Conservation (phyloP, 116 monocot species). For the Iris pallida region DNA sequence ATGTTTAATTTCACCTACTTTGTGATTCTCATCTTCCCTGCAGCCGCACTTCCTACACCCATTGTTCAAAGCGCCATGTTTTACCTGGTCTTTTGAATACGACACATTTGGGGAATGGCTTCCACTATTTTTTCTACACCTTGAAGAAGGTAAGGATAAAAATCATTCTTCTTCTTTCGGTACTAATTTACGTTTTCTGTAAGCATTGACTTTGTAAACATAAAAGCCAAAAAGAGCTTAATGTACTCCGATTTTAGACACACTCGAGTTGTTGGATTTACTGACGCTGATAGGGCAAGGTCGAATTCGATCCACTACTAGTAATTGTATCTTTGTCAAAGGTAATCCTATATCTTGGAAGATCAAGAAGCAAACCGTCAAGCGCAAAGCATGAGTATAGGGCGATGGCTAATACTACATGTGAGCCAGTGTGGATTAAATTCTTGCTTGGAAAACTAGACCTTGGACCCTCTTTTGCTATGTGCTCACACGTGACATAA, state of each 20-base stretch:
- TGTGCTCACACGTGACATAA: too few species aligned
- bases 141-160: slow-evolving; percentile 62
- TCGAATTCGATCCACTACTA: too few species aligned
- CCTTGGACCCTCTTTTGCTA: too few species aligned
- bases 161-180: background rate
- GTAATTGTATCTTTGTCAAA: background rate
- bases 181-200: too few species aligned
- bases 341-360: background rate
- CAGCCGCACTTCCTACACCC: slow-evolving; percentile 92
- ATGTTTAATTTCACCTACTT: background rate
- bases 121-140: slow-evolving; percentile 91
- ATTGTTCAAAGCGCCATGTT: too few species aligned
- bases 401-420: background rate
- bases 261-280: too few species aligned
- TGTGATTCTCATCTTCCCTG: background rate
- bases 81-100: too few species aligned
- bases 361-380: background rate
- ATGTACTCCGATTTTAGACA: too few species aligned
- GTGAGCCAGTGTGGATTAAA: background rate
- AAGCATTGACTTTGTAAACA: too few species aligned
- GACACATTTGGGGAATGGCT: slow-evolving; percentile 79
- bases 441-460: too few species aligned
- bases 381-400: background rate
- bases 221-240: too few species aligned
- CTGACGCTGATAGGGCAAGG: too few species aligned